Evolutionary conservation across 2,329 filamentous ascomycete species (phyloP), one percentile per base, ranked within the genome.

Genomic region (Ceratocystis huliohia): DNA sequence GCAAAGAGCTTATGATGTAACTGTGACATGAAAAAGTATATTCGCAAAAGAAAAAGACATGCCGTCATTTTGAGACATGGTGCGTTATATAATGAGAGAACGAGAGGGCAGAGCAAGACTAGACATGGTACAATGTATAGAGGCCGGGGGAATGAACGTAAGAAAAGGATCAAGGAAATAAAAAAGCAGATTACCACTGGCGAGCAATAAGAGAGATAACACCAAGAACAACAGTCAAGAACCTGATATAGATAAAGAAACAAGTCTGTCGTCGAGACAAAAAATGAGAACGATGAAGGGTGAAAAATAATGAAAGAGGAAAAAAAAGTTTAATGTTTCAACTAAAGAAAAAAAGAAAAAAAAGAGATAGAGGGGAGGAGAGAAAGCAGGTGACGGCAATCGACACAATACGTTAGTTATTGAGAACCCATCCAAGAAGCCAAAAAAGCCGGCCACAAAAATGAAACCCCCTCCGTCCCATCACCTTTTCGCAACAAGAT

Each of bases 221-320:
- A 64, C 15, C 45, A 44, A 48, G 50, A 53, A 61, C 20, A 22
- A 56, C 20, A 61, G 41, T 30, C 56, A 30, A 57, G 63, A 41
- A 41, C 37, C 37, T 15, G 37, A 41, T 41, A 15, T 41, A 41
- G 37, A 41, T 41, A 41, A 41, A 41, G 37, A 41, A 41, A 41
- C 37, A 41, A 41, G 37, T 41, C 37, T 41, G 37, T 3, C 10
- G 37, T 41, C 57, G 25, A 45, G 37, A 30, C 61, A 63, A 53
- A n/a, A 17, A 41, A 63, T 65, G 46, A 44, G 30, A 65, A 25
- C 25, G 41, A 50, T 15, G 28, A 50, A 65, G 53, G 44, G 61
- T 67, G 57, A 68, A 37, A 66, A 65, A 69, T 53, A 50, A 59
- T 25, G 67, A 61, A 44, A 53, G 67, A 64, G 61, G 6, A 50